Base-by-base conservation (phyloP, 805 yeast species). In the Metschnikowia hibisci region DNA sequence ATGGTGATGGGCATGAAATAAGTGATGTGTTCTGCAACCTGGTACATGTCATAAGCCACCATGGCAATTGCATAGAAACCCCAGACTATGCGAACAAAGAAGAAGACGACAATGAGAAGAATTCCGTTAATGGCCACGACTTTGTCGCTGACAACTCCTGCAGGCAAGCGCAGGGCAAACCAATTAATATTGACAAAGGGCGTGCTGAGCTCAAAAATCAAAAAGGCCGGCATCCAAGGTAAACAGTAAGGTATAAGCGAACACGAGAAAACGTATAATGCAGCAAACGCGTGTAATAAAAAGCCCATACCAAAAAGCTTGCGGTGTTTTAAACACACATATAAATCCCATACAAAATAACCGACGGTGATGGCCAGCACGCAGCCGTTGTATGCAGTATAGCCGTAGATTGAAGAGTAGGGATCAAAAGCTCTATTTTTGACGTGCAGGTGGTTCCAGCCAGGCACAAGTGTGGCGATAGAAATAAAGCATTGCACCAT, bases 171-270 rank as follows among this genome's bases (percentile, higher is more conserved):
- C 26, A 84, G 75, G 27, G 88, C 81, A 63, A 84, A 90, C 96
- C 97, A 93, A 63, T 93, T 87, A 59, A 87, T 62, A 64, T 93
- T 95, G 48, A 93, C 96, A 65, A 93, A 93, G 7, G 98, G 98
- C 2, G 97, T 87, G 36, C 95, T 84, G 32, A 86, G 74, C 66
- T 93, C 99, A 63, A 85, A 93, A 39, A 86, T 61, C 54, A 93
- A 72, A 61, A 90, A 93, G 15, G 82, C 80, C 1, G 96, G 91
- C 22, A 86, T 76, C 80, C 85, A 84, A 39, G 89, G 84, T 63
- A 83, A 80, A 58, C 87, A 78, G 62, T 81, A 86, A 3, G 96
- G 96, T 26, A 71, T 61, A 46, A 85, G 71, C 2, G 87, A 73
- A 41, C 77, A 63, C 2, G 66, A 56, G 59, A 90, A 87, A 31